Conservation (phyloP, 176 grass and related monocot genomes). For the Paspalum vaginatum region DNA sequence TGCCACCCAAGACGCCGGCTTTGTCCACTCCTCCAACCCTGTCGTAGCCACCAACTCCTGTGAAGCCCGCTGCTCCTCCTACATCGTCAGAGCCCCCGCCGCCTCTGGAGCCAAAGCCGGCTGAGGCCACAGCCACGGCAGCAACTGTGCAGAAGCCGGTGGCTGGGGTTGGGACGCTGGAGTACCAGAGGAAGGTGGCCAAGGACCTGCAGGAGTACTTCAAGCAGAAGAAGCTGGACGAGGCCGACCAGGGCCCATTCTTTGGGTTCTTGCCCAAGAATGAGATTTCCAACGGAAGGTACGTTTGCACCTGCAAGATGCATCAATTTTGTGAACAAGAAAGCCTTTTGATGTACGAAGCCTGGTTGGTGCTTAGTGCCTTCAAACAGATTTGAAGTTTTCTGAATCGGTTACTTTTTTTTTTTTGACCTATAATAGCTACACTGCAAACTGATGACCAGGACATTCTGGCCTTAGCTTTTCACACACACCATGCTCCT, state of each 20-base stretch:
- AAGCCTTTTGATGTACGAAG: not conserved
- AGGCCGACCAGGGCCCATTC: constrained; percentile 73
- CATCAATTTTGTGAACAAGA: constrained; percentile 8
- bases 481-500: constrained; percentile 15
- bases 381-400: constrained; percentile 6
- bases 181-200: constrained; percentile 98
- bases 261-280: constrained; percentile 90
- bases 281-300: constrained; percentile 97
- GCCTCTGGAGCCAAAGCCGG: constrained; percentile 35
- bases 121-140: constrained; percentile 29
- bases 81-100: constrained; percentile 30
- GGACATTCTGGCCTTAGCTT: constrained; percentile 19
- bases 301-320: constrained; percentile 36
- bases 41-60: constrained; percentile 58
- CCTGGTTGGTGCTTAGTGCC: not conserved
- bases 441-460: constrained; percentile 5
- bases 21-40: constrained; percentile 57
- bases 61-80: constrained; percentile 37
- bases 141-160: constrained; percentile 12
- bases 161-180: constrained; percentile 71
- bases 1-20: constrained; percentile 50
- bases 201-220: constrained; percentile 99
- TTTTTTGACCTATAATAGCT: not conserved
- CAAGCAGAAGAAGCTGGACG: constrained; percentile 96
- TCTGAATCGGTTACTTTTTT: not conserved